Conservation (phyloP, 2,329 filamentous ascomycete genomes). For the Chrysosphaeria jannelii region DNA sequence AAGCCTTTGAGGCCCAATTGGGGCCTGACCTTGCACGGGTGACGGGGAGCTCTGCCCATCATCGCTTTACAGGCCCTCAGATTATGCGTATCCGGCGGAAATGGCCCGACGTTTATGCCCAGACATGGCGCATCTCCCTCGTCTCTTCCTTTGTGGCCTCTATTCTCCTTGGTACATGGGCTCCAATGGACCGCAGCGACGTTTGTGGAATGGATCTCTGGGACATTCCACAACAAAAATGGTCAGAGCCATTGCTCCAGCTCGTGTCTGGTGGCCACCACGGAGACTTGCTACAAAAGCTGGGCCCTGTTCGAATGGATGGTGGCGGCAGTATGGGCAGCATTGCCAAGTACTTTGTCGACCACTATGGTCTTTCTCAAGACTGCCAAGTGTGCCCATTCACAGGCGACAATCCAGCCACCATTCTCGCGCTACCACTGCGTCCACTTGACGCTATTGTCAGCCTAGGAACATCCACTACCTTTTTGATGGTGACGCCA, state of each 20-base stretch:
- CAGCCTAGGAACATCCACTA: constrained; percentile 79
- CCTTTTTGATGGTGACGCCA: constrained; percentile 92
- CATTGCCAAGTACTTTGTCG: constrained; percentile 50
- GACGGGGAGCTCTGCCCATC: constrained; percentile 82
- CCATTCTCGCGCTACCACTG: constrained; percentile 71
- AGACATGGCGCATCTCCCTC: constrained; percentile 63
- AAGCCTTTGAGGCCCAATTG: constrained; percentile 50
- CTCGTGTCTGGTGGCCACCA: constrained; percentile 37
- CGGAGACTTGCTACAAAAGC: constrained; percentile 37
- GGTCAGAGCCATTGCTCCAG: constrained; percentile 44
- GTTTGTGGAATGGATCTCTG: constrained; percentile 93
- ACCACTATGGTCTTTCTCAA: constrained; percentile 44
- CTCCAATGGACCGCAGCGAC: constrained; percentile 78
- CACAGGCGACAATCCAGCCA: constrained; percentile 88
- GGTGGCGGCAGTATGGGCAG: constrained; percentile 50
- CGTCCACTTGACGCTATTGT: constrained; percentile 79
- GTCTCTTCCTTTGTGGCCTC: constrained; percentile 91
- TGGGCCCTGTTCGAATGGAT: constrained; percentile 53
- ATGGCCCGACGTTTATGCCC: constrained; percentile 50
- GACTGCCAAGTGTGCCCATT: constrained; percentile 59
- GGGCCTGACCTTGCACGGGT: constrained; percentile 29
- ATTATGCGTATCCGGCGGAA: constrained; percentile 67
- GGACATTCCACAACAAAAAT: constrained; percentile 49
- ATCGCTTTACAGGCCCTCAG: constrained; percentile 92
- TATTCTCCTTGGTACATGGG: constrained; percentile 55